Percentiles rank a stretch among this genome's conserved stretches.
phyloP scores from a whole-genome alignment of 805 yeast species.

The Candida golubevii region DNA sequence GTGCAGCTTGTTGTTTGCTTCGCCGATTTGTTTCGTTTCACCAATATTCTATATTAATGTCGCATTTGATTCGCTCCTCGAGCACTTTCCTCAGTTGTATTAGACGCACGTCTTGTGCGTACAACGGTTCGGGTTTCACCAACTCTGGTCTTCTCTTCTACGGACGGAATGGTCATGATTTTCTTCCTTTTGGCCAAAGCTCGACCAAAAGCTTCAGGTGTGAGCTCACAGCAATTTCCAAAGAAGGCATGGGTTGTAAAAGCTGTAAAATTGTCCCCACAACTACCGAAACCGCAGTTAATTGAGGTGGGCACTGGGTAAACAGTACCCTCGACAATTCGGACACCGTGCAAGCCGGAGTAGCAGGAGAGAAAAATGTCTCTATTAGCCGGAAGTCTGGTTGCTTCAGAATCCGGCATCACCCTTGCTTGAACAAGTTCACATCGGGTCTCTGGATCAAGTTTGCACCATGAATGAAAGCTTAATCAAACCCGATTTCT shows the following conservation, averaged over 20 bases:
- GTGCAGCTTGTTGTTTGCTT: no score
- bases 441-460: no score
- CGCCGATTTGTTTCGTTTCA: background rate
- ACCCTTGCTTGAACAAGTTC: no score
- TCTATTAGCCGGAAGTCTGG: no score
- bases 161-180: slow-evolving; percentile 27
- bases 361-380: no score
- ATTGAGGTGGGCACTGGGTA: slow-evolving; percentile 40
- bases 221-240: slow-evolving; percentile 19
- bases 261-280: slow-evolving; percentile 71
- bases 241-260: slow-evolving; percentile 49
- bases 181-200: slow-evolving; percentile 25
- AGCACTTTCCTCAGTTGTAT: slow-evolving; percentile 30
- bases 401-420: no score
- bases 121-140: slow-evolving; percentile 22
- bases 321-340: no score
- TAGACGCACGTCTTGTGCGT: slow-evolving; percentile 28
- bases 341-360: no score
- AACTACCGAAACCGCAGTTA: slow-evolving; percentile 62
- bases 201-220: slow-evolving; percentile 23
- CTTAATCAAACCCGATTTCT: no score
- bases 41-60: background rate
- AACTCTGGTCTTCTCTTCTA: slow-evolving; percentile 11
- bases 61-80: slow-evolving; percentile 10
- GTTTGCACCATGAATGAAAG: no score